These are phyloP conservation scores for Pseudoneurospora amorphoporcata DNA, from an alignment of 495 filamentous ascomycete genomes.

Conservation along the genomic window DNA sequence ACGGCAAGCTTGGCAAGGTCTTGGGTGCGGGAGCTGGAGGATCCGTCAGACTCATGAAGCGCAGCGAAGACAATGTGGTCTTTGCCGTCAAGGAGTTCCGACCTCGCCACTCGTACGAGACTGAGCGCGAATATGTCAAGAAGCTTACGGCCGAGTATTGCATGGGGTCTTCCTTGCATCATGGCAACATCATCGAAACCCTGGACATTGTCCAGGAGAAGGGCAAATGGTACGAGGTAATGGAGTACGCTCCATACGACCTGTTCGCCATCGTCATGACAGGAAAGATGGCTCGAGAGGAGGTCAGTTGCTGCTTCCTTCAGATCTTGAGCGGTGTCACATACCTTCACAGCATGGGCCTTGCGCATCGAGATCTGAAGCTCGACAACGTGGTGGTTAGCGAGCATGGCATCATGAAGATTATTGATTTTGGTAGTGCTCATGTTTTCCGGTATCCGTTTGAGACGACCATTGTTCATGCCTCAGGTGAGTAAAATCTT, in stretches of 20 bases:
- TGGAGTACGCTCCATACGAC: conserved; percentile 98
- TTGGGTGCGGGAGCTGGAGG: conserved; percentile 91
- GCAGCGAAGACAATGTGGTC: conserved; percentile 77
- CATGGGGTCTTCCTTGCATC: conserved; percentile 91
- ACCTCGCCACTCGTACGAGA: conserved; percentile 86
- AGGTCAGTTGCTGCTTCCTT: conserved; percentile 81
- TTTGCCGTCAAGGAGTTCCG: conserved; percentile 98
- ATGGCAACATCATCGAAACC: conserved; percentile 97
- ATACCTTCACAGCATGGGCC: conserved; percentile 93
- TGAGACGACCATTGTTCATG: conserved; percentile 79
- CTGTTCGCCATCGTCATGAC: conserved; percentile 99
- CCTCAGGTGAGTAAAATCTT: conserved; percentile 56
- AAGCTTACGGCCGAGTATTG: conserved; percentile 99
- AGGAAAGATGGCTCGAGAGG: conserved; percentile 89
- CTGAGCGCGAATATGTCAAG: conserved; percentile 89
- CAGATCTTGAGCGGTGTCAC: conserved; percentile 94
- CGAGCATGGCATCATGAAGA: conserved; percentile 96
- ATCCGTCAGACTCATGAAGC: conserved; percentile 89
- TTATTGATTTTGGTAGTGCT: conserved; percentile 98
- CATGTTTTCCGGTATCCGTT: conserved; percentile 97
- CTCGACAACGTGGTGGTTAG: conserved; percentile 98
- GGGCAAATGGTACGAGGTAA: conserved; percentile 94
- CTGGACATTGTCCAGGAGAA: conserved; percentile 95
- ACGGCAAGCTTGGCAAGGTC: conserved; percentile 89
- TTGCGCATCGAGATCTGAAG: conserved; percentile 94